Base-by-base conservation (phyloP, 2,329 filamentous ascomycete species). In the Sphaerostilbella broomeana region DNA sequence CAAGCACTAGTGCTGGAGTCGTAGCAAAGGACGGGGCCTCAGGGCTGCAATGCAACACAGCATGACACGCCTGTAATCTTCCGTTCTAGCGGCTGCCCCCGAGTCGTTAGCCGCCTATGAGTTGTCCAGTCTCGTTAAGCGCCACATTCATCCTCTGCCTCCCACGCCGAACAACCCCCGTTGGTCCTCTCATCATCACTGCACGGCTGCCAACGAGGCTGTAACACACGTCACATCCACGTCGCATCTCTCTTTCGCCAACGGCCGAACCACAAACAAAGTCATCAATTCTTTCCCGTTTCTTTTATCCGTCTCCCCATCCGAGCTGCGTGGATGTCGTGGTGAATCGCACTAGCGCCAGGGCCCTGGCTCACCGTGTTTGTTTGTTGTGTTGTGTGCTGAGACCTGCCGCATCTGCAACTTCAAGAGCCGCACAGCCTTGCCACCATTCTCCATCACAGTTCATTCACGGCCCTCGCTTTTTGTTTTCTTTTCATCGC, bases 121-220 rank as follows among this genome's bases (percentile, higher is more conserved):
- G n/a, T n/a, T n/a, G n/a, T n/a, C n/a, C n/a, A n/a, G n/a, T n/a
- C n/a, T n/a, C n/a, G n/a, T n/a, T n/a, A n/a, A n/a, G n/a, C n/a
- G n/a, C n/a, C n/a, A n/a, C n/a, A n/a, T n/a, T n/a, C n/a, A n/a
- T n/a, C n/a, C n/a, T n/a, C n/a, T n/a, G n/a, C n/a, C n/a, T n/a
- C n/a, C n/a, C n/a, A n/a, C n/a, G n/a, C n/a, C n/a, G n/a, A n/a
- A n/a, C n/a, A n/a, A n/a, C n/a, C n/a, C n/a, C n/a, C 6, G 6
- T 27, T 12, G 11, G 25, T 15, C 6, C 25, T 15, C 28, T 25
- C 24, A 42, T 36, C 34, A 32, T 28, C 39, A 22, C 34, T 36
- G 34, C 39, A 42, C 33, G 39, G 39, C 39, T 37, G 13, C 39
- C 13, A 28, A 28, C 39, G 22, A 42, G 39, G 39, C 39, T 42